Base-by-base conservation (phyloP, 148 eudicot species). In the Rhododendron mucronatum region DNA sequence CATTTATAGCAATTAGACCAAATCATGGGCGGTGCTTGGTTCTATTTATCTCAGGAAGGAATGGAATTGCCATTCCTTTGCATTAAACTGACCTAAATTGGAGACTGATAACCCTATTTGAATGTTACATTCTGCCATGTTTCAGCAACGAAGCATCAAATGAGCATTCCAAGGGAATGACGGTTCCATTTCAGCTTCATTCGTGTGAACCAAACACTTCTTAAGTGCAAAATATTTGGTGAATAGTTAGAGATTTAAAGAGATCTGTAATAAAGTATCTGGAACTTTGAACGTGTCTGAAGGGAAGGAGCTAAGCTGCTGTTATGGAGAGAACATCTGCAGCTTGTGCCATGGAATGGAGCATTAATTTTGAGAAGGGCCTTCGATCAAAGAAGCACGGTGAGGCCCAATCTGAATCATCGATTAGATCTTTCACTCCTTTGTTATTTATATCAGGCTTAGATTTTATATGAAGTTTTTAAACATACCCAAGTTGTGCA, bases 341-440 rank as follows among this genome's bases (percentile, higher is more conserved):
- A 11, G 91, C 95, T 74, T 90, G 87, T 91, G 96, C 95, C 67
- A 91, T 91, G 96, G 92, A 91, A 71, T 96, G 99, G 99, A 93
- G 97, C 88, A 92, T 95, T 87, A 90, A 94, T 84, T 94, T 96
- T 37, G 98, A 96, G 80, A 96, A 94, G 88, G 91, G 93, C 74
- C 95, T 96, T 75, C 98, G 99, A n/a, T 94, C 96, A 37, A 89
- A 83, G 85, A 91, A 81, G 80, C 92, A 91, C 44, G 98, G 99
- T 94, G 30, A 83, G 55, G 20, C 63, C 44, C 50, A 47, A 39
- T 57, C 76, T 3, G 44, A 26, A 30, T 63, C 28, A 81, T 50
- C 80, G 1, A 26, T 28, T 21, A n/a, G 37, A 47, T 16, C 20
- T 21, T 13, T 50, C 9, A 28, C 3, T 80, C 12, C 30, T 26